Evolutionary conservation across 805 yeast species (phyloP).

Genomic region (Kazachstania viticola): DNA sequence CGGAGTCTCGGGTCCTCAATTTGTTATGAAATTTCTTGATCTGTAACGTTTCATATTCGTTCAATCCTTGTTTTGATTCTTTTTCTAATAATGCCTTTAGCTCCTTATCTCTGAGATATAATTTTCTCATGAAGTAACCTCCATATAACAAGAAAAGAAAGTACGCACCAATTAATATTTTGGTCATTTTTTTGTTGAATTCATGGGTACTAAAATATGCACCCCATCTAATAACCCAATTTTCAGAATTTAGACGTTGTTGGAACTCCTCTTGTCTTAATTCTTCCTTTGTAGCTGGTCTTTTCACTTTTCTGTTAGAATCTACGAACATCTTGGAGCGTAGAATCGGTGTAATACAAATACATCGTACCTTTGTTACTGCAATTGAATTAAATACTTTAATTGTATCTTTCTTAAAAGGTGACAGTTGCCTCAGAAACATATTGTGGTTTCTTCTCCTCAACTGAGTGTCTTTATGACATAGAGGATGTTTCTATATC

Average conservation of each 20-base stretch:
- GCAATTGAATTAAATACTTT: too few relatives aligned
- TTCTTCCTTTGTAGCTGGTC: conserved; percentile 24
- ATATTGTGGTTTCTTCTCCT: too few relatives aligned
- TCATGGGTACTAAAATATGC: conserved; percentile 42
- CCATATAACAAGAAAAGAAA: conserved; percentile 46
- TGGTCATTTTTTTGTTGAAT: conserved; percentile 53
- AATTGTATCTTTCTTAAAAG: too few relatives aligned
- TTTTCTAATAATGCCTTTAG: conserved; percentile 32
- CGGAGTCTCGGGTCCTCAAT: conserved; percentile 52
- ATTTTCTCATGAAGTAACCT: conserved; percentile 51
- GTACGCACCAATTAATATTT: conserved; percentile 51
- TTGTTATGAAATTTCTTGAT: conserved; percentile 49
- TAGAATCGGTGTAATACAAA: too few relatives aligned
- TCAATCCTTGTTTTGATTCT: conserved; percentile 25
- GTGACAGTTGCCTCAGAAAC: too few relatives aligned
- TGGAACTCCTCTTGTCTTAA: conserved; percentile 25
- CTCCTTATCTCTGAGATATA: conserved; percentile 55
- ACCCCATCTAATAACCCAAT: conserved; percentile 37
- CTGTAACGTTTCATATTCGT: conserved; percentile 55
- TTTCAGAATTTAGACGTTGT: conserved; percentile 25
- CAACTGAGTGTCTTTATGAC: too few relatives aligned
- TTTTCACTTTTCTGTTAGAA: background rate
- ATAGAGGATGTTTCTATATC: too few relatives aligned
- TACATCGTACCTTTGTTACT: too few relatives aligned
- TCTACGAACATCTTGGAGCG: too few relatives aligned